These are phyloP conservation scores for Acanthamoeba royreba DNA, from an alignment of 208 protist species.

Conservation along the genomic window DNA sequence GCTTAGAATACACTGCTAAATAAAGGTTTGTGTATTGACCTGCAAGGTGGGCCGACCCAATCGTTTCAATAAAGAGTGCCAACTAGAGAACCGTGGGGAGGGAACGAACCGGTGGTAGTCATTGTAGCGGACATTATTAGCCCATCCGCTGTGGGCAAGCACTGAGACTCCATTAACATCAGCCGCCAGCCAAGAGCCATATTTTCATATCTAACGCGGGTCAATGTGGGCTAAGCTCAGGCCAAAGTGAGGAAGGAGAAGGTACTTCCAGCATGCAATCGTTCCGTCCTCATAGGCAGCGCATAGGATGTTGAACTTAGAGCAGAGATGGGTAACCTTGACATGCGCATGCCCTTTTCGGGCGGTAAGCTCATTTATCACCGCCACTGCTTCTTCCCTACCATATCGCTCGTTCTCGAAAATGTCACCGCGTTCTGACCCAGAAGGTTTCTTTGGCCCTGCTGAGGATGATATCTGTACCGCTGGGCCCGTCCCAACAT, in stretches of 20 bases:
- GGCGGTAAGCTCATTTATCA: too few relatives aligned
- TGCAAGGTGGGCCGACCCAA: not conserved
- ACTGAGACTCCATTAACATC: not conserved
- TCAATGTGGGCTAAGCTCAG: too few relatives aligned
- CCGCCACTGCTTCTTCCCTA: too few relatives aligned
- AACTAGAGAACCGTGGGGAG: not conserved
- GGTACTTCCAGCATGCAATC: slow-evolving; percentile 25
- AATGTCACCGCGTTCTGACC: too few relatives aligned
- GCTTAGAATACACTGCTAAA: not conserved
- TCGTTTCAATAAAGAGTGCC: not conserved
- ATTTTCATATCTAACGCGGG: not conserved
- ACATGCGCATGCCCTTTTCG: not conserved
- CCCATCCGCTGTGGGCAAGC: not conserved
- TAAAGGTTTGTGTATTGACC: slow-evolving; percentile 18
- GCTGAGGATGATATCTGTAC: too few relatives aligned
- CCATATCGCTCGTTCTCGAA: too few relatives aligned
- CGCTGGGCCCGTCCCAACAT: too few relatives aligned
- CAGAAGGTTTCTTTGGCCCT: too few relatives aligned
- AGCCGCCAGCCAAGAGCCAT: not conserved
- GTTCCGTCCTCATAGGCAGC: not conserved
- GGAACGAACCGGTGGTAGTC: not conserved
- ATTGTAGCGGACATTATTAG: slow-evolving; percentile 8
- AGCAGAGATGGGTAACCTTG: not conserved
- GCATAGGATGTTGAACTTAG: slow-evolving; percentile 33
- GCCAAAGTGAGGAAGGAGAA: too few relatives aligned